Evolutionary conservation across 306 rosid genomes (phyloP), one percentile per base, ranked within the genome.

Genomic region (Prunus davidiana): DNA sequence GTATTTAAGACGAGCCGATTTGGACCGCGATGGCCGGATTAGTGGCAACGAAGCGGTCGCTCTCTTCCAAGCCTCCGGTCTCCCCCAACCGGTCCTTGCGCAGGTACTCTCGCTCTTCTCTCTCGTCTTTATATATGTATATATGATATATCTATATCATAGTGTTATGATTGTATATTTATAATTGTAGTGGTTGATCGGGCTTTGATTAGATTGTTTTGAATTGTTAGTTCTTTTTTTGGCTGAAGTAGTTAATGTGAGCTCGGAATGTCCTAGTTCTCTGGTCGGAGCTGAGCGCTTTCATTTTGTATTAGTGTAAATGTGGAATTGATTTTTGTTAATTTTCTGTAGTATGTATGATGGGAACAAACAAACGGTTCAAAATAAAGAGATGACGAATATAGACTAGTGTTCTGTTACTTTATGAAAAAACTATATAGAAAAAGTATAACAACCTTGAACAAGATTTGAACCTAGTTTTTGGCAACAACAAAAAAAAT

Each of bases 1-100:
- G 67, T 96, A 93, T 82, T 96, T 96, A 58, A 88, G 91, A 27
- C 89, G 90, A 11, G 99, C 99, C 64, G 97, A 96, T 91, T 89
- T 91, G 90, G 99, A 96, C 88, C 85, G 91, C 47, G 97, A 96
- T 57, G 98, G 99, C 79, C 90, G 96, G 61, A 96, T 96, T 74
- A 96, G 97, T 78, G 99, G 97, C 45, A 79, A 76, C n/a, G 97
- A 96, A 83, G 98, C 97, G 19, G 99, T 96, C 28, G 72, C 91
- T 52, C 93, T 96, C 89, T 91, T 96, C 90, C 93, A 92, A 77
- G 99, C 93, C 86, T 87, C 97, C 20, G 97, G 97, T 71, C 89
- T 96, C 78, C 72, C 96, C 51, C 83, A 84, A 81, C 91, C 85
- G 49, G 97, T 96, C 55, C 99, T 96, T 58, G 98, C 94, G 8